Base-by-base conservation (phyloP, 2,329 filamentous ascomycete species). In the Fusarium xyrophilum region DNA sequence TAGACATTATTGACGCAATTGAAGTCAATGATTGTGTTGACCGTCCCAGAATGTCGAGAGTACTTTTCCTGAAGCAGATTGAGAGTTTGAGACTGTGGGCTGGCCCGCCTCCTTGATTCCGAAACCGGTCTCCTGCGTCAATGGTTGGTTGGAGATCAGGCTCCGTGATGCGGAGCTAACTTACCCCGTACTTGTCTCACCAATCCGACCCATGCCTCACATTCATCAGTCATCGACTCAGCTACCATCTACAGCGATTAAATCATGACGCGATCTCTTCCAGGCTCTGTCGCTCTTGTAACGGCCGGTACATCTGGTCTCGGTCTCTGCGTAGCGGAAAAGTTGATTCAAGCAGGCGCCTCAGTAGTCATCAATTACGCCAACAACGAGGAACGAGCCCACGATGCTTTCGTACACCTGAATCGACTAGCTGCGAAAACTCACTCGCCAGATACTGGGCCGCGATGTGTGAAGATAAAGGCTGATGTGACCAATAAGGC, bases 301-400 rank as follows among this genome's bases (percentile, higher is more conserved):
- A 64, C 60, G 0, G 60, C 60, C 3, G 60, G 60, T 1, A 63
- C 60, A 2, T 63, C 60, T 1, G 60, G 60, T 2, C 51, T 63
- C 7, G 60, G 60, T 0, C 23, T 63, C 0, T 25, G 43, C 2
- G 60, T 51, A 2, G 60, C 51, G 6, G 17, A 42, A 8, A 63
- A 63, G 9, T 13, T 63, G 3, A 38, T 63, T 0, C 4, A 11
- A 4, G n/a, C 61, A 3, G 59, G 59, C 11, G 51, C 59, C 6
- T 27, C 21, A 2, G 59, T 63, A 1, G 43, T 23, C 1, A 13
- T 63, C n/a, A 63, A 63, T 17, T 63, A 63, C 12, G 60, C 51
- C 13, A 44, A 21, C 8, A 46, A 50, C 7, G 19, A 56, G 4
- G 42, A 48, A 23, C 42, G 48, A 9, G 60, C 58, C 13, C 7